Conservation (phyloP, 2,329 filamentous ascomycete genomes). For the Xylaria sp. region DNA sequence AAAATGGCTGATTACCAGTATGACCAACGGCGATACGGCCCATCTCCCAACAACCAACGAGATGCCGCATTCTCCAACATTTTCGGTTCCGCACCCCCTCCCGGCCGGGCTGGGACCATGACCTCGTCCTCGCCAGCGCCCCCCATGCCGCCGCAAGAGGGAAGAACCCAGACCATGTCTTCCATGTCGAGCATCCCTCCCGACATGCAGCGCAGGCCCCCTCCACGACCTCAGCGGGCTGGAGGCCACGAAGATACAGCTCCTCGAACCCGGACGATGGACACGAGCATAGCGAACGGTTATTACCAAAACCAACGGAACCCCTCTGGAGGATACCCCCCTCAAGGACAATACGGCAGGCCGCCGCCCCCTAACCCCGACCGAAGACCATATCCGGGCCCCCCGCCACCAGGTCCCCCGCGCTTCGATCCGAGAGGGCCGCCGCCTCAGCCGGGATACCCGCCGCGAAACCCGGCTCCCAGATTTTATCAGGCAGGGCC, state of each 20-base stretch:
- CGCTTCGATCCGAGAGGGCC: slow-evolving; percentile 65
- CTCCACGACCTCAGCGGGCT: slow-evolving; percentile 48
- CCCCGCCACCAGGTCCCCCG: slow-evolving; percentile 46
- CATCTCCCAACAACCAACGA: slow-evolving; percentile 66
- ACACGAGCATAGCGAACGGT: slow-evolving; percentile 50
- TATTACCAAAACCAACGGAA: slow-evolving; percentile 59
- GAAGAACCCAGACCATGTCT: slow-evolving; percentile 80
- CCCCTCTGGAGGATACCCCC: slow-evolving; percentile 51
- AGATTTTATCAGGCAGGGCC: slow-evolving; percentile 62
- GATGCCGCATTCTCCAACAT: slow-evolving; percentile 97
- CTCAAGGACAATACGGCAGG: slow-evolving; percentile 41
- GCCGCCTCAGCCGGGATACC: slow-evolving; percentile 50
- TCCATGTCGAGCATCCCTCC: slow-evolving; percentile 47
- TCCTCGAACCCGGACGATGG: slow-evolving; percentile 47
- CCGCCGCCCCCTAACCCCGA: slow-evolving; percentile 52
- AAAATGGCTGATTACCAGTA: slow-evolving; percentile 64
- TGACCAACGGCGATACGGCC: slow-evolving; percentile 57
- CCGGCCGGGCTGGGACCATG: slow-evolving; percentile 94
- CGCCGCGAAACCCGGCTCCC: slow-evolving; percentile 52
- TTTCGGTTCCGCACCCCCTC: slow-evolving; percentile 83
- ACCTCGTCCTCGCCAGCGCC: slow-evolving; percentile 66
- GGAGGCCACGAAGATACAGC: slow-evolving; percentile 43
- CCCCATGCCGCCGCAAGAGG: slow-evolving; percentile 56
- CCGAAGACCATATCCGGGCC: slow-evolving; percentile 71
- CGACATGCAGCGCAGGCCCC: slow-evolving; percentile 65